Evolutionary conservation across 2,329 filamentous ascomycete species (phyloP).

Genomic region (Zymoseptoria crescenta): DNA sequence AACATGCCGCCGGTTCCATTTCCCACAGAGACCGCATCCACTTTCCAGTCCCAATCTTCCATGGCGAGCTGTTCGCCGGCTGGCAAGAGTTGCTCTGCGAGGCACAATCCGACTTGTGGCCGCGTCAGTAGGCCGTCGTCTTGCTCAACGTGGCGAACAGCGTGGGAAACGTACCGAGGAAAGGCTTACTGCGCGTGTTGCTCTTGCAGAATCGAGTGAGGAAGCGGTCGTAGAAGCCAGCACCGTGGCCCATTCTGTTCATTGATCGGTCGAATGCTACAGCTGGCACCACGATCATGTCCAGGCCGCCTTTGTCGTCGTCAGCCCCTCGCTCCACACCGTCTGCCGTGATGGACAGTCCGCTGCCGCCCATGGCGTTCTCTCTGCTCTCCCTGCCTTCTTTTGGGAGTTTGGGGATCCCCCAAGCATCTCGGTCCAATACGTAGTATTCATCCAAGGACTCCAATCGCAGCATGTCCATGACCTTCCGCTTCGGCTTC

Average conservation of each 20-base stretch:
- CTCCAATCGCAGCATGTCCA: slow-evolving; percentile 87
- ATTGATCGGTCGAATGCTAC: slow-evolving; percentile 78
- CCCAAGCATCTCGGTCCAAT: slow-evolving; percentile 75
- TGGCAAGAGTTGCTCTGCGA: slow-evolving; percentile 75
- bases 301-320: slow-evolving; percentile 46
- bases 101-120: slow-evolving; percentile 62
- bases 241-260: slow-evolving; percentile 81
- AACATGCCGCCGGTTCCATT: slow-evolving; percentile 18
- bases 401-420: slow-evolving; percentile 75
- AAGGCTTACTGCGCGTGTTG: slow-evolving; percentile 42
- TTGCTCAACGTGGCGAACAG: background rate
- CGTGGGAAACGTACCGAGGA: slow-evolving; percentile 44
- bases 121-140: slow-evolving; percentile 30
- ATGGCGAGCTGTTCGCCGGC: slow-evolving; percentile 62
- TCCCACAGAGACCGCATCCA: slow-evolving; percentile 53
- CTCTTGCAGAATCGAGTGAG: slow-evolving; percentile 59
- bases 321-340: slow-evolving; percentile 13
- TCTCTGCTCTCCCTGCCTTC: slow-evolving; percentile 57
- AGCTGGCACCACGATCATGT: slow-evolving; percentile 84
- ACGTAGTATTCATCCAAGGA: slow-evolving; percentile 70
- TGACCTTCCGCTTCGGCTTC: slow-evolving; percentile 52
- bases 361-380: slow-evolving; percentile 64
- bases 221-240: slow-evolving; percentile 95
- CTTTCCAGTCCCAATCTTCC: slow-evolving; percentile 65
- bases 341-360: slow-evolving; percentile 34